Base-by-base conservation (phyloP, 257 asterid species). In the Jacaranda copaia region DNA sequence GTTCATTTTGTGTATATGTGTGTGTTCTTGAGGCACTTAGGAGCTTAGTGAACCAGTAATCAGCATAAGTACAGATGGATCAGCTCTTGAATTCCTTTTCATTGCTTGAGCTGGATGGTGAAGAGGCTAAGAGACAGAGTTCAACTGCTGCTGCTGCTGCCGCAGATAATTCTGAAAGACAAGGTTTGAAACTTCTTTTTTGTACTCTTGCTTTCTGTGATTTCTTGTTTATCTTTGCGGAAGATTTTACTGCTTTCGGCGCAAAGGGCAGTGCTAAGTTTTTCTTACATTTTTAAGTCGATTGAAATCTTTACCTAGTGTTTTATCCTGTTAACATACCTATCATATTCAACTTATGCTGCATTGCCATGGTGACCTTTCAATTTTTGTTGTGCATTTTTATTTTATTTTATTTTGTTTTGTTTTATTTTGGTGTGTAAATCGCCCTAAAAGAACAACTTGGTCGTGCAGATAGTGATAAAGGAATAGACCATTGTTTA, bases 11-110 rank as follows among this genome's bases (percentile, higher is more conserved):
- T 77, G 14, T 40, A 7, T 11, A 14, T 45, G 18, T n/a, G 20
- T 14, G 8, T 48, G 10, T 0, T 62, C 11, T 59, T 49, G n/a
- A 39, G n/a, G 73, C 48, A 49, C 5, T 12, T 77, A 70, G 87
- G 82, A 80, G 74, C 77, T 70, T 68, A 49, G 82, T 68, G 76
- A 43, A 71, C 66, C 39, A 63, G 70, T 73, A 56, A 64, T 32
- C 77, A 8, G 56, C 76, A 40, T 43, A 42, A 53, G 70, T 18
- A 62, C 60, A 80, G 79, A 91, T 93, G 98, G 84, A 88, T 87
- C 79, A 80, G 63, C 85, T 92, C 51, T 74, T 95, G 71, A 93
- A 92, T 80, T 73, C 90, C n/a, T 91, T 92, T 83, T 83, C 97
- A 19, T 76, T 88, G 81, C 97, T 93, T 55, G 91, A 84, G 46